These are phyloP conservation scores for Hanseniaspora lachancei DNA, from an alignment of 805 yeast genomes.

Conservation along the genomic window DNA sequence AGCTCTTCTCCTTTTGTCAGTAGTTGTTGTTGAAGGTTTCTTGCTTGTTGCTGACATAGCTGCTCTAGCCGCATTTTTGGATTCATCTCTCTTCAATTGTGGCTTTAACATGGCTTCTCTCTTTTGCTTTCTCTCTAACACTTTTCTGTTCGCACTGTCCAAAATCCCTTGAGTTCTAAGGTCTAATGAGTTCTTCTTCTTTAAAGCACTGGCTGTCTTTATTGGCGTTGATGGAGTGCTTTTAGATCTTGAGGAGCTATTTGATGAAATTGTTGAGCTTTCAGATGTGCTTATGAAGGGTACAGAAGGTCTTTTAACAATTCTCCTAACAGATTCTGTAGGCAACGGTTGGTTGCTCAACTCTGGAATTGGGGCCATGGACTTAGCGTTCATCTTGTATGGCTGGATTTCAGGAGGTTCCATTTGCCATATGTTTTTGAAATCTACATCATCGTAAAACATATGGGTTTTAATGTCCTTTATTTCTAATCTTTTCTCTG, in stretches of 20 bases:
- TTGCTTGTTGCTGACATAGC: slow-evolving; percentile 4
- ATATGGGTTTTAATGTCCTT: slow-evolving; percentile 47
- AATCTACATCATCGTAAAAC: slow-evolving; percentile 46
- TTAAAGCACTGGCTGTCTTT: neutral
- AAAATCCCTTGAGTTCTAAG: slow-evolving; percentile 25
- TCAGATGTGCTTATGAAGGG: slow-evolving; percentile 14
- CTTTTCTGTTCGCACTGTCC: slow-evolving; percentile 22
- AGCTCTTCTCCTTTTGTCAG: neutral
- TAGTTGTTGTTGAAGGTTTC: neutral
- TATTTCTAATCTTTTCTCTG: slow-evolving; percentile 48
- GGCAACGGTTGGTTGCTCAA: slow-evolving; percentile 23
- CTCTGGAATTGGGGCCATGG: slow-evolving; percentile 65
- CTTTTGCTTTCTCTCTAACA: slow-evolving; percentile 16
- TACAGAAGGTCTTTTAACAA: slow-evolving; percentile 18
- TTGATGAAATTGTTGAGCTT: neutral
- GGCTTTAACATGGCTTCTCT: slow-evolving; percentile 14
- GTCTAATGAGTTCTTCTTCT: slow-evolving; percentile 18
- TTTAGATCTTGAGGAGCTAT: neutral
- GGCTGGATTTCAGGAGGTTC: slow-evolving; percentile 57
- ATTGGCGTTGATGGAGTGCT: neutral
- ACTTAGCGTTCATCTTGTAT: slow-evolving; percentile 58
- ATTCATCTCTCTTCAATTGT: slow-evolving; percentile 2
- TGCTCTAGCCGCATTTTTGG: slow-evolving; percentile 17
- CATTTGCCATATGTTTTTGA: slow-evolving; percentile 45
- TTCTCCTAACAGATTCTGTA: slow-evolving; percentile 10